Evolutionary conservation across 352 stramenopile species (phyloP).

Genomic region (Phytophthora podocarpi): DNA sequence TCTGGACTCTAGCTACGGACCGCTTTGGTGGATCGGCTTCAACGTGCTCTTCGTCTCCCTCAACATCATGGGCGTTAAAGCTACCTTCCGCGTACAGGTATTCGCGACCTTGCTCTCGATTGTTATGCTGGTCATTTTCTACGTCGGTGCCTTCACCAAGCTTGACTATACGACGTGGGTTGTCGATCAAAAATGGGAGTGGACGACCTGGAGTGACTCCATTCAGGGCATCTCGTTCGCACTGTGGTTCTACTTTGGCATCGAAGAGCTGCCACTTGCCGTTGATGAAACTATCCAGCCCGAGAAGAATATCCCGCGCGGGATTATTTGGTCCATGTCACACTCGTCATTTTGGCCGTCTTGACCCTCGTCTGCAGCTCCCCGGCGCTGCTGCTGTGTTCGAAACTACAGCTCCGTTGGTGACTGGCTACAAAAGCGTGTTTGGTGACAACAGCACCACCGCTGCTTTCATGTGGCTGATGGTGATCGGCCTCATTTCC

Average conservation of each 20-base stretch:
- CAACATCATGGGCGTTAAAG: slow-evolving; percentile 64
- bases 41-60: slow-evolving; percentile 63
- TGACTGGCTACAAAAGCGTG: slow-evolving; percentile 72
- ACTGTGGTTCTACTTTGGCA: slow-evolving; percentile 60
- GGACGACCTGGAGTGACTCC: slow-evolving; percentile 42
- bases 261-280: slow-evolving; percentile 32
- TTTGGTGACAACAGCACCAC: slow-evolving; percentile 71
- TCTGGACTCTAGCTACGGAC: slow-evolving; percentile 50
- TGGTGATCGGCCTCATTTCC: slow-evolving; percentile 61
- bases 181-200: slow-evolving; percentile 56
- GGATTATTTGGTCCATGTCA: slow-evolving; percentile 61
- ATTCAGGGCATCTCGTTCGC: slow-evolving; percentile 62
- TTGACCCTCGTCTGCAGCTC: slow-evolving; percentile 65
- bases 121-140: slow-evolving; percentile 65
- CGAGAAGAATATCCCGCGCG: slow-evolving; percentile 33
- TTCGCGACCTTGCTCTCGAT: slow-evolving; percentile 48
- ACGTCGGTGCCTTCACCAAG: slow-evolving; percentile 47
- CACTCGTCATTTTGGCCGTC: slow-evolving; percentile 56
- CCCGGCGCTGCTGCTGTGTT: slow-evolving; percentile 49
- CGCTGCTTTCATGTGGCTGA: slow-evolving; percentile 67
- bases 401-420: slow-evolving; percentile 45
- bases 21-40: slow-evolving; percentile 64
- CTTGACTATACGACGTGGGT: slow-evolving; percentile 62
- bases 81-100: slow-evolving; percentile 65
- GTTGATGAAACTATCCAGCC: slow-evolving; percentile 31